Base-by-base conservation (phyloP, 768 basidiomycete genomes). In the Boletellus emodensis region DNA sequence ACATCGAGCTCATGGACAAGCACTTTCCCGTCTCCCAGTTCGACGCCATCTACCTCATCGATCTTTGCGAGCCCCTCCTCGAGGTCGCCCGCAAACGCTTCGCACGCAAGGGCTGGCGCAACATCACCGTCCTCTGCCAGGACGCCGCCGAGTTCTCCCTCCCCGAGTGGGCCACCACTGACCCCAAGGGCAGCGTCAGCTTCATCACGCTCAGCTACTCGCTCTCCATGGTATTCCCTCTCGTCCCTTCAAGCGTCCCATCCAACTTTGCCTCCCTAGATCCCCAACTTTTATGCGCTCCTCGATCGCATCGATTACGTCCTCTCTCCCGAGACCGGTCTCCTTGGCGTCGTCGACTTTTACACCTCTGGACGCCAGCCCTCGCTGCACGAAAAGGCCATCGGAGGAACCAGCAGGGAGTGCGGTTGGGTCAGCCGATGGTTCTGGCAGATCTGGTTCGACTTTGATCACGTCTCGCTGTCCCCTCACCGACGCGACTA, bases 311-410 rank as follows among this genome's bases (percentile, higher is more conserved):
- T 87, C 52, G 82, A 85, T 34, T 75, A 82, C 49, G 74, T 86
- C 18, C 72, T 89, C 14, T 77, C 78, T 34, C 80, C 83, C 7
- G 71, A 80, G 26, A 64, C 71, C 4, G 85, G 87, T 20, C 56
- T 89, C 1, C 63, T 87, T 12, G 76, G 78, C 26, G 85, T 87
- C n/a, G 82, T 75, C 34, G 87, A 89, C 70, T 90, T 90, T 62
- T 90, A 85, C 57, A 83, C 82, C 1, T 76, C 80, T 3, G 75
- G 20, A 20, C 20, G 20, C 20, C 20, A 20, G 20, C 20, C 20
- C 20, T 20, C 20, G 20, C 20, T 20, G 20, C 3, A 20, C 20
- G 20, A 20, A 3, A 20, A 20, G 20, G 20, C 20, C 2, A 20
- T 20, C 20, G 20, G 20, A 20, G 20, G 20, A 20, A 20, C 20